These are phyloP conservation scores for Larix kaempferi DNA, from an alignment of 75 land plant species.

Conservation along the genomic window DNA sequence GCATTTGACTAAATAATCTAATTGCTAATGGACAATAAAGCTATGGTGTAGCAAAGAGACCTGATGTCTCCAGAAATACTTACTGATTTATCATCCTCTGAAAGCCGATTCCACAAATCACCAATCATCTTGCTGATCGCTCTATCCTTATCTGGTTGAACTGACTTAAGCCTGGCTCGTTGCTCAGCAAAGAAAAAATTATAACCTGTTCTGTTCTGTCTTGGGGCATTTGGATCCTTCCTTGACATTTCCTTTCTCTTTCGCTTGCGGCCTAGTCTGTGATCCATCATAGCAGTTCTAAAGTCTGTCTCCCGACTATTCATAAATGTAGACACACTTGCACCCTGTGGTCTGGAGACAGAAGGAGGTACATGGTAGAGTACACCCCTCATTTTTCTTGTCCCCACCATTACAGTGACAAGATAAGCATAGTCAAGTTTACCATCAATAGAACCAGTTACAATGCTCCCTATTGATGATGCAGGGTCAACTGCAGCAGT, in stretches of 20 bases:
- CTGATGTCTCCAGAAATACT: neutral
- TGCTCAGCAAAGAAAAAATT: constrained; percentile 92
- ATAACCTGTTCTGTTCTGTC: constrained; percentile 84
- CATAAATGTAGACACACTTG: constrained; percentile 2
- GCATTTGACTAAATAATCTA: too few species aligned
- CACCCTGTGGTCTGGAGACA: constrained; percentile 6
- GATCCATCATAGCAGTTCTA: neutral
- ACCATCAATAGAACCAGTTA: constrained; percentile 66
- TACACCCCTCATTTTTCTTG: constrained; percentile 64
- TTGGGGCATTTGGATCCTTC: constrained; percentile 81
- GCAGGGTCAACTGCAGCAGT: constrained; percentile 1
- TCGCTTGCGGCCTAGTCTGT: constrained; percentile 14
- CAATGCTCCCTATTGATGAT: constrained; percentile 31
- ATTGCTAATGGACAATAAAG: too few species aligned
- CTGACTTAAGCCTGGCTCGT: constrained; percentile 53
- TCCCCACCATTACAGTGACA: constrained; percentile 66
- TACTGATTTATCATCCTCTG: constrained; percentile 67
- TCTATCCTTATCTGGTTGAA: constrained; percentile 67
- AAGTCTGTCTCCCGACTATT: neutral
- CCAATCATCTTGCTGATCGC: constrained; percentile 93
- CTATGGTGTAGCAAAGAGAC: too few species aligned
- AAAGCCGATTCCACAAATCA: constrained; percentile 70
- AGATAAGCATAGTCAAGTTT: constrained; percentile 82
- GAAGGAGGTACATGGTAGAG: constrained; percentile 57
- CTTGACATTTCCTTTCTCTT: constrained; percentile 32